Conservation (phyloP, 352 stramenopile species). For the Phytopythium litorale region DNA sequence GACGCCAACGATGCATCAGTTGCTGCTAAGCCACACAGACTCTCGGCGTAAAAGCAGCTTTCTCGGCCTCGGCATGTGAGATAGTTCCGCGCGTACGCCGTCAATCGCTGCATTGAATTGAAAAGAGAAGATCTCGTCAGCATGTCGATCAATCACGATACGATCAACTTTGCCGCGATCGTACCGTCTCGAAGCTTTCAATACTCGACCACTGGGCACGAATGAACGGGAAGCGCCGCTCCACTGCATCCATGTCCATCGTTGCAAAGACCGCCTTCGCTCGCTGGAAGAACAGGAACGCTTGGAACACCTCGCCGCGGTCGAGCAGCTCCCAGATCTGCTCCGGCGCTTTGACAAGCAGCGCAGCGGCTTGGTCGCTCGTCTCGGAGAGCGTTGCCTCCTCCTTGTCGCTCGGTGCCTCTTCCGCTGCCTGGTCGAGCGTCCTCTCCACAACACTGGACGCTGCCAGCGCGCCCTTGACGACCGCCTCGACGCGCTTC, state of each 20-base stretch:
- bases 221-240: conserved; percentile 56
- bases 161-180: background rate
- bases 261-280: conserved; percentile 29
- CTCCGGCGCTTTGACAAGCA: conserved; percentile 56
- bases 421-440: background rate
- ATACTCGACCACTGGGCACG: conserved; percentile 61
- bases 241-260: conserved; percentile 9
- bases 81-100: conserved; percentile 37
- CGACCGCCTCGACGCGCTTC: conserved; percentile 51
- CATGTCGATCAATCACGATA: background rate
- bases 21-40: conserved; percentile 45
- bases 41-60: conserved; percentile 60
- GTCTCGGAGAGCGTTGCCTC: background rate
- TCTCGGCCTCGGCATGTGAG: conserved; percentile 50
- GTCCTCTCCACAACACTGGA: background rate
- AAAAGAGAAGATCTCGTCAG: conserved; percentile 6
- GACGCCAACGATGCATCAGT: conserved; percentile 24
- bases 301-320: conserved; percentile 47
- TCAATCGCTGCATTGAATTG: conserved; percentile 34
- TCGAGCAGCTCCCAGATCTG: conserved; percentile 71
- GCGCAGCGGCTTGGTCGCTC: conserved; percentile 33
- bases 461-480: conserved; percentile 23
- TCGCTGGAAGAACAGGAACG: conserved; percentile 41
- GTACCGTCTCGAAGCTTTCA: conserved; percentile 55
- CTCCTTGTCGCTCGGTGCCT: background rate